Evolutionary conservation across 345 rosid genomes (phyloP), one percentile per base, ranked within the genome.

Genomic region (Murraya paniculata): DNA sequence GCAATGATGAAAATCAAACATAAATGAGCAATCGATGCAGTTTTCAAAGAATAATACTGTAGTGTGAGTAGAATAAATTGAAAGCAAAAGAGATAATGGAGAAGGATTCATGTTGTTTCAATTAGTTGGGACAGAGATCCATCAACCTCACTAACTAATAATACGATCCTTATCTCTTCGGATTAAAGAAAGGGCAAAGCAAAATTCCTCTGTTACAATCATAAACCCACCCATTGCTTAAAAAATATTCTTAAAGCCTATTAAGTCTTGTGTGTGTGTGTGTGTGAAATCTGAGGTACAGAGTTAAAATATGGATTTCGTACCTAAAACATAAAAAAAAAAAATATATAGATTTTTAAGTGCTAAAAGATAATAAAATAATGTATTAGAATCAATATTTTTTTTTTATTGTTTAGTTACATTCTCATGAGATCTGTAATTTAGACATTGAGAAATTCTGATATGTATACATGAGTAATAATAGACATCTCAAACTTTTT

Each of bases 101-200:
- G 10, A 41, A 30, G 35, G 5, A 75, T 75, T 55, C 70, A 62
- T 41, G 9, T 45, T 75, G 78, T 62, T 62, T 53, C 62, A 30
- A 7, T 64, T 31, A 75, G 31, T 7, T 50, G 64, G 64, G 71
- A 75, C 72, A 76, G 25, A n/a, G 59, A 31, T 45, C 41, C 41
- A 21, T 74, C 59, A 11, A 22, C 28, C 5, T 75, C 60, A 48
- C 38, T 64, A 45, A 62, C 58, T 31, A 75, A 41, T 31, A 16
- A 61, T 28, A 9, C 25, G 27, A 64, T 30, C 35, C 24, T 64
- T 9, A 30, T 75, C 71, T 64, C 50, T 30, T 64, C 7, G 9
- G 1, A 50, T 53, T 65, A 48, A 50, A 75, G 78, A 16, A 65
- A 74, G 18, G 38, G 21, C 68, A 67, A 38, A 45, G 9, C 28